phyloP scores from a whole-genome alignment of 371 early-diverging fungal species.

The Coemansia linderi region DNA sequence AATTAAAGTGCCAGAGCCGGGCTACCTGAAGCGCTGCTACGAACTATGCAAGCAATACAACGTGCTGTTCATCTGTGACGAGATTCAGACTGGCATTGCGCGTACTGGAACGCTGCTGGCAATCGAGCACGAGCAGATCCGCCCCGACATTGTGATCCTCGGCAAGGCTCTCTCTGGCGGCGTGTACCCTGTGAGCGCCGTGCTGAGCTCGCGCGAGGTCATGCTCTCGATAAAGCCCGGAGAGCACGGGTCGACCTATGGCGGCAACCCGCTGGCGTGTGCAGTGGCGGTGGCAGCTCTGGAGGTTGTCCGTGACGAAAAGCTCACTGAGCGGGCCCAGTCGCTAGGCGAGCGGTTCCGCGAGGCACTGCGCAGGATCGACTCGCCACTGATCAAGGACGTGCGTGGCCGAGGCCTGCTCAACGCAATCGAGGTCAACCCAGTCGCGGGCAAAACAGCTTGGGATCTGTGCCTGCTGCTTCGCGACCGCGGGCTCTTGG shows the following conservation, averaged over 20 bases:
- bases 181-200: constrained; percentile 94
- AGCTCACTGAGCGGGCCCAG: constrained; percentile 76
- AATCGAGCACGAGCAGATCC: constrained; percentile 84
- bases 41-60: constrained; percentile 95
- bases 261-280: constrained; percentile 94
- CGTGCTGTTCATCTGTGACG: constrained; percentile 95
- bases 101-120: constrained; percentile 95
- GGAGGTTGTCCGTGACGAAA: constrained; percentile 92
- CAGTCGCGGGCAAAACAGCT: constrained; percentile 81
- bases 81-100: constrained; percentile 96
- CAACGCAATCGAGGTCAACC: constrained; percentile 95
- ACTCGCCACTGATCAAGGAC: constrained; percentile 74
- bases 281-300: constrained; percentile 95
- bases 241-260: constrained; percentile 97
- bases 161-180: constrained; percentile 96
- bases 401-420: constrained; percentile 94
- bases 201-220: constrained; percentile 82
- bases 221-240: constrained; percentile 95
- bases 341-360: constrained; percentile 85
- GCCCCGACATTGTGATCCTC: constrained; percentile 90
- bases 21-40: constrained; percentile 80
- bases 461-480: constrained; percentile 95
- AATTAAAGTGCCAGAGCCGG: constrained; percentile 91
- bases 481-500: constrained; percentile 88
- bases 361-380: constrained; percentile 65